Evolutionary conservation across 805 yeast species (phyloP), one percentile per base, ranked within the genome.

Genomic region (Vanderwaltozyma verrucispora): DNA sequence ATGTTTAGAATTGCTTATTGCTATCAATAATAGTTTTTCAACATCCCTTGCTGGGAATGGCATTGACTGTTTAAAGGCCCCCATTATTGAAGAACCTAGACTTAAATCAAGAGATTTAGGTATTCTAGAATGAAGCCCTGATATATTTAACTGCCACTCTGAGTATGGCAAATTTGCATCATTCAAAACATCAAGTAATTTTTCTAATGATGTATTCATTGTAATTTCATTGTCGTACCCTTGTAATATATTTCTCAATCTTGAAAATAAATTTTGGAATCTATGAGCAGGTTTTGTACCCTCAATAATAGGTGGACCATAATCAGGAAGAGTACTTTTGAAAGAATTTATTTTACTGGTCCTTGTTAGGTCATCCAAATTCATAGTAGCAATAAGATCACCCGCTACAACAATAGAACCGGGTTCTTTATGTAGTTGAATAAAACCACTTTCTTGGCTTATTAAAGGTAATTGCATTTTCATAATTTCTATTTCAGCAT

Each of bases 401-500:
- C 98, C 98, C 35, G 96, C 96, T 51, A 76, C 75, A 41, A 92
- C 81, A 18, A 94, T 86, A 13, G 97, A 82, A 37, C 98, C 98
- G 6, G 98, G 97, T 67, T 92, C 97, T 64, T 92, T 92, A 58
- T 92, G 76, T 29, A 87, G 68, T 67, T 89, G 96, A 38, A 89
- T 84, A 41, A 74, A 70, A 71, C 99, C 99, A 53, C 83, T 80
- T 61, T 89, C 98, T 61, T 79, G 85, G n/a, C 96, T 88, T 53
- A 88, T 67, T 53, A 92, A 72, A 33, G 98, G 97, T 96, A 92
- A 92, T 64, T 88, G 87, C 98, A 92, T 92, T 65, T 92, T 92
- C 99, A 92, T 92, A 49, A 92, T 97, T 67, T 92, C 99, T 40
- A 92, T 95, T 67, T 92, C 98, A 30, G 98, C 98, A 56, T 76